phyloP scores from a whole-genome alignment of 139 green algal genomes.

The Micractinium conductrix region DNA sequence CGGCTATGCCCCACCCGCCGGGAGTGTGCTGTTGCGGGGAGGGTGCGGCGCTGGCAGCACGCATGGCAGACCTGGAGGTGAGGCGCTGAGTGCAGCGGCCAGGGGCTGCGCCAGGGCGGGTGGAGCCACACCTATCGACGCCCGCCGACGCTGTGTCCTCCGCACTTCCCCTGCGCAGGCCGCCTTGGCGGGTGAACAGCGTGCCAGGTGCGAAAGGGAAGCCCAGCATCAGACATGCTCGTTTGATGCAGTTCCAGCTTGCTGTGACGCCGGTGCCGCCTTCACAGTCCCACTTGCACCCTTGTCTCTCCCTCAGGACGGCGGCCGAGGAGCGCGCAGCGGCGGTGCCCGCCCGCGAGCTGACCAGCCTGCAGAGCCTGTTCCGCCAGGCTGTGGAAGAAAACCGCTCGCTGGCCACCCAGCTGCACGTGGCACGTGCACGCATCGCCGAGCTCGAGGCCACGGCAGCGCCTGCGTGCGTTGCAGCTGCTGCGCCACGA shows the following conservation, averaged over 20 bases:
- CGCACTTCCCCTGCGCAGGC: neutral
- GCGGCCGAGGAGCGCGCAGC: neutral
- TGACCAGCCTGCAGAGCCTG: slow-evolving; percentile 4
- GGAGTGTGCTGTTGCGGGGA: neutral
- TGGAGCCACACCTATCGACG: neutral
- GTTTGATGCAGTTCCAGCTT: too few relatives aligned
- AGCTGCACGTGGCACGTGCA: neutral
- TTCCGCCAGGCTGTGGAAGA: slow-evolving; percentile 13
- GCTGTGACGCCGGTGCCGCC: neutral
- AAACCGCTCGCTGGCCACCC: neutral
- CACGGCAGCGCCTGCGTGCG: neutral
- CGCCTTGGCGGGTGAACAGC: neutral
- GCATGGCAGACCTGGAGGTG: neutral
- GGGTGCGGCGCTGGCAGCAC: neutral
- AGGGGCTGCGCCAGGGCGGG: too few relatives aligned
- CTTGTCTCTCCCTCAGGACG: neutral
- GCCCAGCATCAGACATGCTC: neutral
- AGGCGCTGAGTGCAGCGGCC: too few relatives aligned
- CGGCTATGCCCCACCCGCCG: too few relatives aligned
- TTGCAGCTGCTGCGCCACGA: neutral
- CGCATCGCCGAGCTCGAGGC: neutral
- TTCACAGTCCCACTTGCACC: neutral
- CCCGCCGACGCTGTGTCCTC: neutral
- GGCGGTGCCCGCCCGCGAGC: neutral
- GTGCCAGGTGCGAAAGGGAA: neutral